phyloP scores from a whole-genome alignment of 352 stramenopile genomes.

The Globisporangium spinosum region DNA sequence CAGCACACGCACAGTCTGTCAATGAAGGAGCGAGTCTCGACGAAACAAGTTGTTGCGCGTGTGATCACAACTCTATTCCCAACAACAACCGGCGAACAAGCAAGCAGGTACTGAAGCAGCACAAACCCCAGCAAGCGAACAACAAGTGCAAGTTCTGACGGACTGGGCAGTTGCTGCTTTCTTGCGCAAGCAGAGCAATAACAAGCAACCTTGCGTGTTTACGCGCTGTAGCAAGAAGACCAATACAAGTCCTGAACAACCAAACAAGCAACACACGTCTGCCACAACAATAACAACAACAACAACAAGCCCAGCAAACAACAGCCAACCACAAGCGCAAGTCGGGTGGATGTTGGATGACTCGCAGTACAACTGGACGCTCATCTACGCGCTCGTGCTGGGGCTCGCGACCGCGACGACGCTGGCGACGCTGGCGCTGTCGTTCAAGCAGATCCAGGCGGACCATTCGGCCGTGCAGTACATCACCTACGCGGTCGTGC shows the following conservation, averaged over 20 bases:
- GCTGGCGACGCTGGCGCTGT: conserved; percentile 45
- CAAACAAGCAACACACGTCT: background rate
- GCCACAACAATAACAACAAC: background rate
- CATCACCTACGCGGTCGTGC: conserved; percentile 60
- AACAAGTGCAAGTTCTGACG: background rate
- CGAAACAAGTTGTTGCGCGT: background rate
- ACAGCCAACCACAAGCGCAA: background rate
- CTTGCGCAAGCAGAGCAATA: background rate
- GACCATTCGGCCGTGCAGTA: conserved; percentile 63
- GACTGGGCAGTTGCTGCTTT: background rate
- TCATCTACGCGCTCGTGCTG: conserved; percentile 54
- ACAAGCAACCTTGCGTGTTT: background rate
- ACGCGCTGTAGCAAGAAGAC: background rate
- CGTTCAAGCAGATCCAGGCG: conserved; percentile 61
- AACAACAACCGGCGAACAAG: background rate
- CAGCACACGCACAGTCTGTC: background rate
- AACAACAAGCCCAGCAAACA: background rate
- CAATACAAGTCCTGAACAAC: background rate
- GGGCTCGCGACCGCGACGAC: conserved; percentile 39
- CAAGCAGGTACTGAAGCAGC: background rate
- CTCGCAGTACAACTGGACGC: conserved; percentile 50
- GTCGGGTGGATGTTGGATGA: conserved; percentile 39
- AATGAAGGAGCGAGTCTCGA: background rate
- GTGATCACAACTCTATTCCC: background rate
- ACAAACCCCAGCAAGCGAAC: background rate